A percentile compares a stretch with the other conserved stretches of the same genome.
phyloP scores from a whole-genome alignment of 352 stramenopile genomes.

The Phytophthora fragariae region DNA sequence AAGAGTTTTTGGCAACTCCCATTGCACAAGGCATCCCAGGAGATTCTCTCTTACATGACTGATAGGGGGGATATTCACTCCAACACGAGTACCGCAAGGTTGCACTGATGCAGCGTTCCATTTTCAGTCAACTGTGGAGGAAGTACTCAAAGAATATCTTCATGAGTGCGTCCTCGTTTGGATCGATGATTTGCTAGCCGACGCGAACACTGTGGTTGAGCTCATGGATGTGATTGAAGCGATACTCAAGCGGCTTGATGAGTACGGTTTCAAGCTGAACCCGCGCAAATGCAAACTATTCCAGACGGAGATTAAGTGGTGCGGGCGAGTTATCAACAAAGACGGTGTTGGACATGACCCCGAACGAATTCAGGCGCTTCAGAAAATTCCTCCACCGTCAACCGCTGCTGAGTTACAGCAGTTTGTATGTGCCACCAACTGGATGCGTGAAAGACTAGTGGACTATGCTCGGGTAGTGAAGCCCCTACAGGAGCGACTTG shows the following conservation, averaged over 20 bases:
- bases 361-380: constrained; percentile 6
- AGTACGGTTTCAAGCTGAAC: no score
- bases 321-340: constrained; percentile 16
- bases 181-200: constrained; percentile 39
- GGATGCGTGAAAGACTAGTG: constrained; percentile 23
- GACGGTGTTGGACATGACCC: constrained; percentile 19
- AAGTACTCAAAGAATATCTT: constrained; percentile 3
- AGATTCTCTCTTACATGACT: constrained; percentile 35
- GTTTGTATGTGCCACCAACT: constrained; percentile 34
- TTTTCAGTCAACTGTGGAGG: constrained; percentile 28
- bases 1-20: constrained; percentile 39
- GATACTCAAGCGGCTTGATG: no score
- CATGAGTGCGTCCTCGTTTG: constrained; percentile 26
- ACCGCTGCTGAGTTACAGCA: constrained; percentile 29
- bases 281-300: no score
- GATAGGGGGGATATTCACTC: constrained; percentile 28
- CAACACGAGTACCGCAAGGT: no score
- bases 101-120: constrained; percentile 12
- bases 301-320: no score
- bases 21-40: constrained; percentile 15
- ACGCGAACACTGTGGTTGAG: constrained; percentile 12
- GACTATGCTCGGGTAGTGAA: no score
- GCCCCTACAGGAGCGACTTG: no score
- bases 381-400: constrained; percentile 1
- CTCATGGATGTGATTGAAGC: no score